A percentile compares a stretch with the other conserved stretches of the same genome.
phyloP scores from a whole-genome alignment of 169 alveolate genomes.

The Toxoplasma gondii region DNA sequence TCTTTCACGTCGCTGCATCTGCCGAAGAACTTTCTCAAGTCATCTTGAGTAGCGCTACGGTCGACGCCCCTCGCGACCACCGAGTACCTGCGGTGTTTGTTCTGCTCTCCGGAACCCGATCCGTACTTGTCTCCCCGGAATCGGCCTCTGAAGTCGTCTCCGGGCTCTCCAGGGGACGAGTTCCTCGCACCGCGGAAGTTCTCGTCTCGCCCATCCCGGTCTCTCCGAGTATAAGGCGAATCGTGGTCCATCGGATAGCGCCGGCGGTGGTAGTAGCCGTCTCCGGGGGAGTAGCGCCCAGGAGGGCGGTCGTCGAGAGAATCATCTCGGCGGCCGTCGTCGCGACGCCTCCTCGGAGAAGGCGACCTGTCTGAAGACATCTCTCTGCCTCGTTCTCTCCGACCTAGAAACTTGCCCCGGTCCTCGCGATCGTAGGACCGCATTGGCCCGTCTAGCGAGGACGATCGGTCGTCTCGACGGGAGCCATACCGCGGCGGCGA shows the following conservation, averaged over 20 bases:
- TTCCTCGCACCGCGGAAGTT: background rate
- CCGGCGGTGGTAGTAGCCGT: background rate
- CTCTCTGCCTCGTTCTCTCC: background rate
- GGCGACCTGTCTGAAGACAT: background rate
- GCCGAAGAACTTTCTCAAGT: conserved; percentile 7
- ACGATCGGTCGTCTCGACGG: background rate
- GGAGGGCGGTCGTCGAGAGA: background rate
- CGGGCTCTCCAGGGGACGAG: background rate
- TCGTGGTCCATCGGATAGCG: background rate
- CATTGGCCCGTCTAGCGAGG: background rate
- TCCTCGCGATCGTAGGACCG: background rate
- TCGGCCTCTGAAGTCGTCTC: background rate
- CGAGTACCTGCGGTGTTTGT: background rate
- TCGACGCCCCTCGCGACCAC: conserved; percentile 24
- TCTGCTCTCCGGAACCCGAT: background rate
- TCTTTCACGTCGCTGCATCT: conserved; percentile 22
- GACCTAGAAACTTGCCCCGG: background rate
- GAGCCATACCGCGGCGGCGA: background rate
- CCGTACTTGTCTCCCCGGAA: background rate
- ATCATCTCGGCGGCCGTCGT: background rate
- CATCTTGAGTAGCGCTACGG: conserved; percentile 13
- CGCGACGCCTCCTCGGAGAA: background rate
- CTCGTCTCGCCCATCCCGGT: background rate
- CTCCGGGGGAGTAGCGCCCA: background rate
- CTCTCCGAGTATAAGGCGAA: background rate